Conservation (phyloP, 2,329 filamentous ascomycete genomes). For the Pyrenochaeta sp. region DNA sequence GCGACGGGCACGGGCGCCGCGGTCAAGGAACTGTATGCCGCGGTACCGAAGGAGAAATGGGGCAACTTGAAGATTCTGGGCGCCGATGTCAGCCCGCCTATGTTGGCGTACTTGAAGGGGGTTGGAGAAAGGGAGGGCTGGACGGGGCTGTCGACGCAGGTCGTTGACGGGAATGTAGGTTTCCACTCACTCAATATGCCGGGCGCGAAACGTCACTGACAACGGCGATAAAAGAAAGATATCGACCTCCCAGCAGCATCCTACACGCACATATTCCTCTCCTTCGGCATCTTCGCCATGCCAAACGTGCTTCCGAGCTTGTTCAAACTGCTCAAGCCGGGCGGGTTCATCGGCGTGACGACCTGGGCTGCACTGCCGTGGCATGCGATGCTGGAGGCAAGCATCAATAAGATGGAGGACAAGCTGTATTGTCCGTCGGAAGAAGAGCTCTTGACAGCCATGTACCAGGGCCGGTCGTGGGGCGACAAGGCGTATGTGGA, state of each 20-base stretch:
- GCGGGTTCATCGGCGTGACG: constrained; percentile 29
- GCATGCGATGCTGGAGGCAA: constrained; percentile 12
- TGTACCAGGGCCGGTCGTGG: constrained; percentile 23
- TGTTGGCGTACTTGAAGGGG: constrained; percentile 25
- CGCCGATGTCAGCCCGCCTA: constrained; percentile 28
- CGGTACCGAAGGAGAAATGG: constrained; percentile 21
- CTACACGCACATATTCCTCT: constrained; percentile 33
- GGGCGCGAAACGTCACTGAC: neutral
- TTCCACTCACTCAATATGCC: neutral
- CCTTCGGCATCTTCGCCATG: constrained; percentile 32
- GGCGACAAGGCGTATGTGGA: constrained; percentile 10
- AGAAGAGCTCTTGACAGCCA: constrained; percentile 6
- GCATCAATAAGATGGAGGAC: constrained; percentile 9
- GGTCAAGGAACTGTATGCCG: constrained; percentile 23
- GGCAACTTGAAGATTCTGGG: constrained; percentile 22
- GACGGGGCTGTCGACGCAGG: constrained; percentile 16
- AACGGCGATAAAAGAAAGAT: constrained; percentile 4
- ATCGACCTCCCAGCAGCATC: constrained; percentile 14
- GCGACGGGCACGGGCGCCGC: constrained; percentile 36
- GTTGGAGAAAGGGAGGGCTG: constrained; percentile 27
- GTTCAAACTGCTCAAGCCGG: constrained; percentile 10
- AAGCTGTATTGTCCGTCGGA: constrained; percentile 11
- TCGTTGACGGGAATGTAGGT: constrained; percentile 27
- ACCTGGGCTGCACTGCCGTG: constrained; percentile 29
- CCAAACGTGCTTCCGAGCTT: constrained; percentile 7